A percentile compares a stretch with the other conserved stretches of the same genome.
Evolutionary conservation across 1,284 basidiomycete genomes (phyloP).

Genomic region (Inonotus obliquus): DNA sequence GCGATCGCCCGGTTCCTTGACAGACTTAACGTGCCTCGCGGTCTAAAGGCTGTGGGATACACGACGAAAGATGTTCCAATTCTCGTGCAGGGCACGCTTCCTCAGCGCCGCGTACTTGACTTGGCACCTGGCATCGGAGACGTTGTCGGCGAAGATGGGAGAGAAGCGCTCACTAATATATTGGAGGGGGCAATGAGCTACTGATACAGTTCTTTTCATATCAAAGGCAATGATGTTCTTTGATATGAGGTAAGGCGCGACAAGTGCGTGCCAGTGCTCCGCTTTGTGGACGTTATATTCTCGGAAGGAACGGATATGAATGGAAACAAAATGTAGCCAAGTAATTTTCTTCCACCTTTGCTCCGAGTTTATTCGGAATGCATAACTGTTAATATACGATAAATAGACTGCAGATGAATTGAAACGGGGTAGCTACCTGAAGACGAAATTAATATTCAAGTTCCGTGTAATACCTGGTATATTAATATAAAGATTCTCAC

Average conservation of each 20-base stretch:
- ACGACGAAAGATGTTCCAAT: slow-evolving; percentile 54
- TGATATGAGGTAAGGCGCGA: neutral
- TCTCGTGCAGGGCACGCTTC: slow-evolving; percentile 84
- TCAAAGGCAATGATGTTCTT: neutral
- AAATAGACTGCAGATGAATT: neutral
- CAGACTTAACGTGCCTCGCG: slow-evolving; percentile 81
- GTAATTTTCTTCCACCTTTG: too few species aligned
- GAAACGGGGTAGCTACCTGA: neutral
- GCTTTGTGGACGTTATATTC: neutral
- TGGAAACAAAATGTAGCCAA: neutral
- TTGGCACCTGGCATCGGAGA: slow-evolving; percentile 83
- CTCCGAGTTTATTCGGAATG: too few species aligned
- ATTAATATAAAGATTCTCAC: neutral
- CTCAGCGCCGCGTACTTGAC: slow-evolving; percentile 84
- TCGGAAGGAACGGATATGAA: neutral
- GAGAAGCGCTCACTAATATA: slow-evolving; percentile 72
- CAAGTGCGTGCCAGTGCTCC: neutral
- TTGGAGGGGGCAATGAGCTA: slow-evolving; percentile 75
- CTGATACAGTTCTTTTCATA: slow-evolving; percentile 30
- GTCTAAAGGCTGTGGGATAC: slow-evolving; percentile 85
- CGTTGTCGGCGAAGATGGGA: slow-evolving; percentile 73
- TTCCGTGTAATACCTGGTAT: too few species aligned
- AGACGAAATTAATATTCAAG: neutral
- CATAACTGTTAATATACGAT: neutral
- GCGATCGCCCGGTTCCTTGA: slow-evolving; percentile 91